Percentiles rank a stretch among this genome's conserved stretches.
Evolutionary conservation across 2,329 filamentous ascomycete genomes (phyloP).

Genomic region (Aspergillus puulaauensis): DNA sequence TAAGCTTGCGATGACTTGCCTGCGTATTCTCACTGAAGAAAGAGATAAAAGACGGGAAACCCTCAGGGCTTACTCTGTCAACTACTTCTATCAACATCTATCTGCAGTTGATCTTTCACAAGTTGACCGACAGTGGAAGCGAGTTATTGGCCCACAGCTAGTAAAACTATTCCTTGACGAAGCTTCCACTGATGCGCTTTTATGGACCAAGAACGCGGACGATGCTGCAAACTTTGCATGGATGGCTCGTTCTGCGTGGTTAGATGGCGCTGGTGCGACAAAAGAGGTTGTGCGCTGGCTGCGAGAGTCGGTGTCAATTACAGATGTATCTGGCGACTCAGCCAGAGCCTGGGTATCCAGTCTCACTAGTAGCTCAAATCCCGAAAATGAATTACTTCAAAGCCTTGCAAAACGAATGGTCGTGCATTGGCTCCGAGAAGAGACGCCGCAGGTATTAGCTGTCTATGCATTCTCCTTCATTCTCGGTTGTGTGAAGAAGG

Average conservation of each 20-base stretch:
- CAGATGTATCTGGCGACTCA: conserved; percentile 14
- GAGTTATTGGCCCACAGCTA: conserved; percentile 20
- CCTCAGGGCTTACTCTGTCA: conserved; percentile 14
- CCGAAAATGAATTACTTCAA: conserved; percentile 21
- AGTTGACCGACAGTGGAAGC: conserved; percentile 22
- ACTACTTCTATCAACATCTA: conserved; percentile 19
- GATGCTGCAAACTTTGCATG: conserved; percentile 6
- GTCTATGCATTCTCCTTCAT: conserved; percentile 17
- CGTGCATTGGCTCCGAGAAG: conserved; percentile 20
- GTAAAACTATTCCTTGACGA: conserved; percentile 22
- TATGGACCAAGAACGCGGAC: conserved; percentile 16
- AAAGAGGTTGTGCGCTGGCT: conserved; percentile 22
- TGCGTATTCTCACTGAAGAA: conserved; percentile 17
- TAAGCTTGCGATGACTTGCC: conserved; percentile 17
- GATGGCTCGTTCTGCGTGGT: conserved; percentile 19
- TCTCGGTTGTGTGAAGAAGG: conserved; percentile 12
- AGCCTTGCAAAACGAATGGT: conserved; percentile 23
- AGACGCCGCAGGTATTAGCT: conserved; percentile 8
- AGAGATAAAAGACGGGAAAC: conserved; percentile 9
- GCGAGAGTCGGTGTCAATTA: conserved; percentile 22
- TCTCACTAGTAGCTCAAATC: conserved; percentile 13
- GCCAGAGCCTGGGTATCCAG: conserved; percentile 20
- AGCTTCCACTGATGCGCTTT: conserved; percentile 14
- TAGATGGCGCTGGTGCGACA: conserved; percentile 14
- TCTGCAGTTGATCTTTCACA: conserved; percentile 23